Percentiles rank a stretch among this genome's conserved stretches.
phyloP scores from a whole-genome alignment of 2,329 filamentous ascomycete species.

The Fonsecaea monophora region DNA sequence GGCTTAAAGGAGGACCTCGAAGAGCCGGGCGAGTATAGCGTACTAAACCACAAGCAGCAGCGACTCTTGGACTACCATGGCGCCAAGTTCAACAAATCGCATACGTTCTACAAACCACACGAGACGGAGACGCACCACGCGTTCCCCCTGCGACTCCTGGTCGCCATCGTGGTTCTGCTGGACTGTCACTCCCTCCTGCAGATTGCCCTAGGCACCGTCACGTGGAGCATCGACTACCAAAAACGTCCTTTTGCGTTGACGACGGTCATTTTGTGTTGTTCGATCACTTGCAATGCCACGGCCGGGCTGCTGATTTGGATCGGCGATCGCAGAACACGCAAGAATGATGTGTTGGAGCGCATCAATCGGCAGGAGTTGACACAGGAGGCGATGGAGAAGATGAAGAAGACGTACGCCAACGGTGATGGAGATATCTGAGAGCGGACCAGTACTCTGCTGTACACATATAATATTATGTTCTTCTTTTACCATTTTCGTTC shows the following conservation, averaged over 20 bases:
- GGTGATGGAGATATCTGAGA: background rate
- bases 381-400: constrained; percentile 18
- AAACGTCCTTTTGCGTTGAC: constrained; percentile 15
- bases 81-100: constrained; percentile 18
- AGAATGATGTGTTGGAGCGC: constrained; percentile 18
- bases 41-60: constrained; percentile 14
- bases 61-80: constrained; percentile 12
- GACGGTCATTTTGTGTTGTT: constrained; percentile 16
- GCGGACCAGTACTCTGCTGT: background rate
- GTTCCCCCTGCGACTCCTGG: constrained; percentile 16
- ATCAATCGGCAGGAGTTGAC: constrained; percentile 17
- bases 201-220: constrained; percentile 17
- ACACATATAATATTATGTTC: too few relatives aligned
- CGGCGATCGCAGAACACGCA: constrained; percentile 14
- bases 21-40: constrained; percentile 15
- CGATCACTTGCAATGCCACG: constrained; percentile 14
- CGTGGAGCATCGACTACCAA: constrained; percentile 12
- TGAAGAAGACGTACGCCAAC: constrained; percentile 1
- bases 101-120: constrained; percentile 19
- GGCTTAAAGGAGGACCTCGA: background rate
- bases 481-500: too few relatives aligned
- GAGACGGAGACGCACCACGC: constrained; percentile 20
- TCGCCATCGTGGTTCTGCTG: constrained; percentile 16
- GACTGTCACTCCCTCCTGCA: constrained; percentile 18
- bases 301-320: constrained; percentile 19